A percentile compares a stretch with the other conserved stretches of the same genome.
phyloP scores from a whole-genome alignment of 2,329 filamentous ascomycete genomes.

The Arthrobotrys conoides region DNA sequence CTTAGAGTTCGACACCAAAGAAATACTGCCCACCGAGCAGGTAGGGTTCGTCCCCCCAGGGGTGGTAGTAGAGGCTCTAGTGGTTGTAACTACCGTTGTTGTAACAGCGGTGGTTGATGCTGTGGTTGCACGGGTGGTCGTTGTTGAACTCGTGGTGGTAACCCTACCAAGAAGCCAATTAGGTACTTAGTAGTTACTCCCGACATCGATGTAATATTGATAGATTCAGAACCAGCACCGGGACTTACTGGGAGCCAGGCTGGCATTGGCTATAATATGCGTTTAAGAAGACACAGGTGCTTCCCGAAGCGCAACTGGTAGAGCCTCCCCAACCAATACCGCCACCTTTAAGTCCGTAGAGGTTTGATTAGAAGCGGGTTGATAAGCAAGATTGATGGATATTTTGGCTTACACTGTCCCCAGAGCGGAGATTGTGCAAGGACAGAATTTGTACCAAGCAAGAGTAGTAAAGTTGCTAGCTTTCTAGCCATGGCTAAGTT shows the following conservation, averaged over 20 bases:
- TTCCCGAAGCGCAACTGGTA: conserved; percentile 64
- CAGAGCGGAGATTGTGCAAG: conserved; percentile 39
- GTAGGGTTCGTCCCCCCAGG: conserved; percentile 24
- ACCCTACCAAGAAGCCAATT: conserved; percentile 29
- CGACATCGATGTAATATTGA: too few species aligned
- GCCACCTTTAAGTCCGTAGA: conserved; percentile 62
- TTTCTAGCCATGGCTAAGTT: conserved; percentile 30
- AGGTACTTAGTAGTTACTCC: not conserved
- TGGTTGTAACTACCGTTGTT: conserved; percentile 16
- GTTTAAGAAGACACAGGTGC: conserved; percentile 49
- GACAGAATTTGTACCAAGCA: conserved; percentile 38
- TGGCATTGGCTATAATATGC: conserved; percentile 51
- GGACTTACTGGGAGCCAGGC: conserved; percentile 39
- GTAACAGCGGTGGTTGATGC: conserved; percentile 5
- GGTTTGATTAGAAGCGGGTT: not conserved
- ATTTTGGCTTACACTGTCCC: conserved; percentile 50
- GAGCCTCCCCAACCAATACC: conserved; percentile 64
- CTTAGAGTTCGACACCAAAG: conserved; percentile 45
- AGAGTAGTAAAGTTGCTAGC: conserved; percentile 22
- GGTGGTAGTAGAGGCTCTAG: conserved; percentile 38
- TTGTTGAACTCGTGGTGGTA: conserved; percentile 33
- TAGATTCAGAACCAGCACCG: too few species aligned
- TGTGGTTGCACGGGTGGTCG: conserved; percentile 41
- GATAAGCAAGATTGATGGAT: not conserved
- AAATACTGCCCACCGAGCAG: conserved; percentile 53